A percentile compares a stretch with the other conserved stretches of the same genome.
These are phyloP conservation scores for Cladophialophora exuberans DNA, from an alignment of 2,329 filamentous ascomycete species.

Conservation along the genomic window DNA sequence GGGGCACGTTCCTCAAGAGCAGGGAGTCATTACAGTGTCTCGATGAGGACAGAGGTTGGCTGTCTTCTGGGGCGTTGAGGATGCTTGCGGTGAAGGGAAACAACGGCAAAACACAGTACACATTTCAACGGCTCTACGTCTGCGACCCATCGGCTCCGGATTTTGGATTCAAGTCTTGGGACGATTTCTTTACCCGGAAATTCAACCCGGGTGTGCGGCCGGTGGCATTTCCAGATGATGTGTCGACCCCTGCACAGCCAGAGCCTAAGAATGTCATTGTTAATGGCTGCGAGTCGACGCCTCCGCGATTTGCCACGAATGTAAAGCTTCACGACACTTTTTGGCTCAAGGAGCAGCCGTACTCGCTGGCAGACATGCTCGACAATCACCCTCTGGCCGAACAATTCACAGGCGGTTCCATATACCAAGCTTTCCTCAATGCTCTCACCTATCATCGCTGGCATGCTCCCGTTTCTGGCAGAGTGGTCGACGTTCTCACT, in stretches of 20 bases:
- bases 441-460: conserved; percentile 72
- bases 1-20: conserved; percentile 48
- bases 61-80: conserved; percentile 42
- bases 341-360: conserved; percentile 71
- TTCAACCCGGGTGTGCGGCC: conserved; percentile 61
- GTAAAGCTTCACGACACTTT: conserved; percentile 64
- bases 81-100: conserved; percentile 40
- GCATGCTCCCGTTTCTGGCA: conserved; percentile 69
- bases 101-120: conserved; percentile 28
- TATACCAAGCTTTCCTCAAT: conserved; percentile 72
- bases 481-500: conserved; percentile 59
- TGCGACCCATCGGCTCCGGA: conserved; percentile 35
- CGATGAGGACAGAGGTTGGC: conserved; percentile 44
- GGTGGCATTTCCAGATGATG: conserved; percentile 50
- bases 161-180: conserved; percentile 70
- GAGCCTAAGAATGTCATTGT: conserved; percentile 59
- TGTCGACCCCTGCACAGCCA: not conserved
- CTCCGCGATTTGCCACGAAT: conserved; percentile 55
- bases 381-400: conserved; percentile 56
- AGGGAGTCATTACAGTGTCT: conserved; percentile 57
- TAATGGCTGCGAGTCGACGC: conserved; percentile 68
- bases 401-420: conserved; percentile 64
- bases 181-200: conserved; percentile 68
- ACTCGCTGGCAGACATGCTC: conserved; percentile 69
- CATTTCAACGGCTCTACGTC: conserved; percentile 37